Conservation (phyloP, 345 rosid species). For the Anacardium occidentale region DNA sequence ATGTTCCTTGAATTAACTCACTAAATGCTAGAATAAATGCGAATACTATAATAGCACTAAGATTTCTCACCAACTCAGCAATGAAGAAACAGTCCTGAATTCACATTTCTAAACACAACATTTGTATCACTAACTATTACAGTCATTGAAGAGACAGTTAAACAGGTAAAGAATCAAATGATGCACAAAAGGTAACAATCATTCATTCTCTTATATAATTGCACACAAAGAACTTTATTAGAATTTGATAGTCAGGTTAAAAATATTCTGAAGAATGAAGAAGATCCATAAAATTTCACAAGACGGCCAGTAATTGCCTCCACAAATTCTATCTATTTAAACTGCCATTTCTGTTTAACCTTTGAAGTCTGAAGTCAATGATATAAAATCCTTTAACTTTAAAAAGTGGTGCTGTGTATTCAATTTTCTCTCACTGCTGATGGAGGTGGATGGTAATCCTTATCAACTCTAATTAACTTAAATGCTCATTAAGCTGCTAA, state of each 20-base stretch:
- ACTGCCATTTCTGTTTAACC: background rate
- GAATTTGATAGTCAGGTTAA: background rate
- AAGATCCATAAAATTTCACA: background rate
- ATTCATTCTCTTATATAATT: background rate
- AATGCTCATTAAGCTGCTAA: background rate
- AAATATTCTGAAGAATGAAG: background rate
- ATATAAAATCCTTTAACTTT: background rate
- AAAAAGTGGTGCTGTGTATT: background rate
- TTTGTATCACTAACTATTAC: background rate
- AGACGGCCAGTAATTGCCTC: background rate
- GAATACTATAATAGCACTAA: background rate
- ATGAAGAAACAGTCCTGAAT: background rate
- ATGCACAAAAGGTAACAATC: background rate
- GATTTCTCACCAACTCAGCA: background rate
- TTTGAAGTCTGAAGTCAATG: slow-evolving; percentile 1
- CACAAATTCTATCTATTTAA: slow-evolving; percentile 8
- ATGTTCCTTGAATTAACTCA: slow-evolving; percentile 6
- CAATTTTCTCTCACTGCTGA: background rate
- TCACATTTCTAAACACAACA: background rate
- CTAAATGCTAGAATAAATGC: background rate
- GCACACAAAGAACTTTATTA: background rate
- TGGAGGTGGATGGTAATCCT: background rate
- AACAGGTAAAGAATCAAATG: slow-evolving; percentile 2
- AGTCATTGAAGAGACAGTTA: background rate
- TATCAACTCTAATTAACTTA: background rate